Conservation (phyloP, 768 basidiomycete species). For the Amanita polypyramis region DNA sequence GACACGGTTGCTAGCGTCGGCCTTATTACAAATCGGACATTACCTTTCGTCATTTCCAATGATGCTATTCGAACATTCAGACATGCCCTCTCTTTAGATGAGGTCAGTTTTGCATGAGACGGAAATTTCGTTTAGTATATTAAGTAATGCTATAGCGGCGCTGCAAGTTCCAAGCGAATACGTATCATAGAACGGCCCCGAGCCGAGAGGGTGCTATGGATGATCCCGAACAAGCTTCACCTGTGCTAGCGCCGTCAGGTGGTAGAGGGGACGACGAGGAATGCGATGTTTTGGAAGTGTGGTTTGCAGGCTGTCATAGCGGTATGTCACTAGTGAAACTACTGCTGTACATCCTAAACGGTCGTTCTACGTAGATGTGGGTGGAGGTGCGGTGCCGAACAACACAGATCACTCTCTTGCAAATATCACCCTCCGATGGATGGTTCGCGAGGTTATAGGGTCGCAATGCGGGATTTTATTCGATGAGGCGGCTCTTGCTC, state of each 20-base stretch:
- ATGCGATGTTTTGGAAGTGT: slow-evolving; percentile 62
- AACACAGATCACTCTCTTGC: slow-evolving; percentile 32
- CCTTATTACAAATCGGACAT: slow-evolving; percentile 38
- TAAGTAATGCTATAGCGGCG: slow-evolving; percentile 35
- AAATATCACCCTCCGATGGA: slow-evolving; percentile 66
- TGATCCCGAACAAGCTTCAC: slow-evolving; percentile 19
- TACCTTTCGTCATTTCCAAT: slow-evolving; percentile 64
- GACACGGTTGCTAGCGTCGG: slow-evolving; percentile 78
- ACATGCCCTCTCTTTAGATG: slow-evolving; percentile 71
- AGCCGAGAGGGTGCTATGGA: slow-evolving; percentile 12
- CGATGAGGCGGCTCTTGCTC: slow-evolving; percentile 34
- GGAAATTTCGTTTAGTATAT: not conserved
- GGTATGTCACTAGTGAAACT: slow-evolving; percentile 30
- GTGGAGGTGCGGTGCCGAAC: slow-evolving; percentile 50
- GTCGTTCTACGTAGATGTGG: slow-evolving; percentile 41
- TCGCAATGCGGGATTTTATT: slow-evolving; percentile 55
- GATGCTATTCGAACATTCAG: slow-evolving; percentile 58
- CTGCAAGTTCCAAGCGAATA: slow-evolving; percentile 52
- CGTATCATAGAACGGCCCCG: slow-evolving; percentile 40
- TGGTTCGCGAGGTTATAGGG: slow-evolving; percentile 55
- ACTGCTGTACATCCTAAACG: not conserved
- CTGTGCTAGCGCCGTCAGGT: slow-evolving; percentile 4
- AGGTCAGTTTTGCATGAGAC: slow-evolving; percentile 33
- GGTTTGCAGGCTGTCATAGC: slow-evolving; percentile 67
- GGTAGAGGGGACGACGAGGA: not conserved